Evolutionary conservation across 148 eudicot species (phyloP).

Genomic region (Chenopodium album): DNA sequence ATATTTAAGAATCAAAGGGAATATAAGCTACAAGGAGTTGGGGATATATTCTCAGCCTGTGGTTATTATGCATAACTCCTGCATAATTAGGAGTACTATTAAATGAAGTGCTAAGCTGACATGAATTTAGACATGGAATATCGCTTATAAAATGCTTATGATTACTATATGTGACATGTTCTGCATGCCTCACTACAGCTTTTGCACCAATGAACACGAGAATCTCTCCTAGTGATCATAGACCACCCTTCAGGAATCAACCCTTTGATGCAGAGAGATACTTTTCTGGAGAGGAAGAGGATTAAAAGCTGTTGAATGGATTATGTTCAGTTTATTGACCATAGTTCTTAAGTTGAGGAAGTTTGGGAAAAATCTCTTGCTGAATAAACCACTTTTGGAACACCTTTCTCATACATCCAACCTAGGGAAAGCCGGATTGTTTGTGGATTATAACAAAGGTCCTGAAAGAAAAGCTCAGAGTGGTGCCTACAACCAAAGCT

Average conservation of each 20-base stretch:
- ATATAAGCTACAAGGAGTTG: not conserved
- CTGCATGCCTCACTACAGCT: slow-evolving; percentile 52
- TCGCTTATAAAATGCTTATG: not conserved
- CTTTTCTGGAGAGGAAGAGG: slow-evolving; percentile 47
- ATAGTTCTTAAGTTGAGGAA: not conserved
- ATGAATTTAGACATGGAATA: not conserved
- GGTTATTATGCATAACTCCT: not conserved
- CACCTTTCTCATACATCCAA: not conserved
- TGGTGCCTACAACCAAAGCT: not conserved
- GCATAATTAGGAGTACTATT: not conserved
- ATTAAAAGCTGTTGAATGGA: slow-evolving; percentile 14
- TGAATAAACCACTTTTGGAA: not conserved
- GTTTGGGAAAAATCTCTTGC: not conserved
- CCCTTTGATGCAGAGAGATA: slow-evolving; percentile 67
- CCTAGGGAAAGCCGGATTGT: not conserved
- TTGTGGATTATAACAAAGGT: not conserved
- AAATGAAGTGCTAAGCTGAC: not conserved
- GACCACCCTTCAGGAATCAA: slow-evolving; percentile 39
- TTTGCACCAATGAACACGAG: slow-evolving; percentile 85
- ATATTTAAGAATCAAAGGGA: not conserved
- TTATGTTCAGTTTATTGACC: slow-evolving; percentile 5
- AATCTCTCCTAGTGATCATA: slow-evolving; percentile 36
- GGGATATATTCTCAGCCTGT: not conserved
- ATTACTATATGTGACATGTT: slow-evolving; percentile 12
- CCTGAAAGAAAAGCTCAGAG: not conserved